These are phyloP conservation scores for Anastatica hierochuntica DNA, from an alignment of 345 rosid species.

Conservation along the genomic window DNA sequence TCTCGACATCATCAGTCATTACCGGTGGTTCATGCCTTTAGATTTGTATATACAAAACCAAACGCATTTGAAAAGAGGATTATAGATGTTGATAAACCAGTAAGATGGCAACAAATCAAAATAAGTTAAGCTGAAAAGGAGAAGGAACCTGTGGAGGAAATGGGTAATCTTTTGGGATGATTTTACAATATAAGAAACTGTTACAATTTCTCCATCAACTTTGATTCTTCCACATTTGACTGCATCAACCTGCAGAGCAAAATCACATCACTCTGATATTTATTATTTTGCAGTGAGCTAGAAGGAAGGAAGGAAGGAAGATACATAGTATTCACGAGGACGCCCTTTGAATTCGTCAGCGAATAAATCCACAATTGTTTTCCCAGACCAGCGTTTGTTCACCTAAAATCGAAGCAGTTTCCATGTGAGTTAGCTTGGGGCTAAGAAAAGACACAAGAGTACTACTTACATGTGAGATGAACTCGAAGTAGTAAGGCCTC, in stretches of 20 bases:
- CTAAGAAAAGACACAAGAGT: neutral
- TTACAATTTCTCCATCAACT: constrained; percentile 71
- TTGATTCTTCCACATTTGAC: constrained; percentile 76
- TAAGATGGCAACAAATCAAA: neutral
- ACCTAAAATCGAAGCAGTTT: constrained; percentile 30
- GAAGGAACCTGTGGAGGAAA: constrained; percentile 72
- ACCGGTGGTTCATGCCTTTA: constrained; percentile 94
- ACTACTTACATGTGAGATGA: constrained; percentile 68
- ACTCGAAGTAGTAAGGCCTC: constrained; percentile 77
- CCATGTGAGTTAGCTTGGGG: neutral
- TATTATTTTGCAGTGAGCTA: too few relatives aligned
- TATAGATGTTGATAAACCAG: neutral
- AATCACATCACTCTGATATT: too few relatives aligned
- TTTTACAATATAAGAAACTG: constrained; percentile 64
- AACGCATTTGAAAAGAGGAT: too few relatives aligned
- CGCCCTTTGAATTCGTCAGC: constrained; percentile 85
- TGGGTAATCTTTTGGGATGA: constrained; percentile 83
- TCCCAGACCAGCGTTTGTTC: constrained; percentile 87
- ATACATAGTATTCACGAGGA: constrained; percentile 77
- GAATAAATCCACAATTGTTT: constrained; percentile 79
- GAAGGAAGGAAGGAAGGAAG: too few relatives aligned
- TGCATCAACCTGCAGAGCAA: constrained; percentile 57
- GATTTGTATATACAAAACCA: constrained; percentile 8
- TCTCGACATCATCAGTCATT: constrained; percentile 44
- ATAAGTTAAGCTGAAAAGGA: too few relatives aligned